A percentile compares a stretch with the other conserved stretches of the same genome.
These are phyloP conservation scores for Rhododendron ovatum DNA, from an alignment of 148 eudicot species.

Conservation along the genomic window DNA sequence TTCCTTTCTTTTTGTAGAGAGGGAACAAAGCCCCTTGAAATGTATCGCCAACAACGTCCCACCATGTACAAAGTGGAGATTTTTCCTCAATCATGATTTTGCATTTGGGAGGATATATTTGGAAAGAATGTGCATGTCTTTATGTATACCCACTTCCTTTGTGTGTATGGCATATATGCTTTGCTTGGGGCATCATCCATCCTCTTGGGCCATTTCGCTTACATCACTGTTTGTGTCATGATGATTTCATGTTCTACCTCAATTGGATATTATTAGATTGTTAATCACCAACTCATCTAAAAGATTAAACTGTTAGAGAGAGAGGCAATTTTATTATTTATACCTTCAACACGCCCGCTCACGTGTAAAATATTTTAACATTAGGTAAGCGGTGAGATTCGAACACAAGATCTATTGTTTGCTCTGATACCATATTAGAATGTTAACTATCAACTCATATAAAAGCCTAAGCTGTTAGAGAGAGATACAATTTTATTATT, in stretches of 20 bases:
- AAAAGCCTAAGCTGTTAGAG: too few relatives aligned
- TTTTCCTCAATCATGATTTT: neutral
- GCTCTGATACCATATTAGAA: too few relatives aligned
- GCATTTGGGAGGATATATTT: neutral
- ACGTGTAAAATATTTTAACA: too few relatives aligned
- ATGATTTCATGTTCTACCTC: neutral
- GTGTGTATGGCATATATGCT: neutral
- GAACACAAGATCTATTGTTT: too few relatives aligned
- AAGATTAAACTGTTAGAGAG: too few relatives aligned
- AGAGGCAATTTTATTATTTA: too few relatives aligned
- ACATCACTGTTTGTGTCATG: neutral
- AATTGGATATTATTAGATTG: neutral
- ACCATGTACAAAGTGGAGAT: conserved; percentile 6
- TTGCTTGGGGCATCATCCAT: conserved; percentile 10
- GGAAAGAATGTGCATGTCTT: neutral
- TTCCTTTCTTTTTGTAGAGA: neutral
- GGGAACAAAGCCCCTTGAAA: neutral
- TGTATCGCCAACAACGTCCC: neutral
- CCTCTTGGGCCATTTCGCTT: neutral
- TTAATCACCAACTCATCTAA: too few relatives aligned
- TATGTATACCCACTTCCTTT: neutral
- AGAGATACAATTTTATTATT: too few relatives aligned
- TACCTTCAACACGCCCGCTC: too few relatives aligned
- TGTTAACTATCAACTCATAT: too few relatives aligned
- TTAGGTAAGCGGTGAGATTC: too few relatives aligned